Percentiles rank a stretch among this genome's conserved stretches.
These are phyloP conservation scores for Parietichytrium sp. DNA, from an alignment of 108 stramenopile species.

Conservation along the genomic window DNA sequence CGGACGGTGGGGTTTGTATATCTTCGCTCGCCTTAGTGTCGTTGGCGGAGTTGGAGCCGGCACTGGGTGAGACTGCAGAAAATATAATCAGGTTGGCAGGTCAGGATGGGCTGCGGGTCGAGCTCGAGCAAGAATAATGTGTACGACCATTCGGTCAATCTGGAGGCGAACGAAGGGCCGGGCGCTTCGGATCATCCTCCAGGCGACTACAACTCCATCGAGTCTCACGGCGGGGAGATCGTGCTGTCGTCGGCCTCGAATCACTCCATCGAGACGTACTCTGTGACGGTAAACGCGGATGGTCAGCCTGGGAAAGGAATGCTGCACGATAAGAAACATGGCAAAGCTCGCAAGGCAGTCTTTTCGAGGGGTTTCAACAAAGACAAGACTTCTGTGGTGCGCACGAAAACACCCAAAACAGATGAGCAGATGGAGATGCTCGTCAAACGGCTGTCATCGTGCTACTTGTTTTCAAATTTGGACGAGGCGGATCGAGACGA, in stretches of 20 bases:
- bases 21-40: not conserved
- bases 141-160: not conserved
- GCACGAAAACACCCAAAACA: constrained; percentile 5
- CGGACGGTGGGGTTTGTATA: too few species aligned
- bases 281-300: too few species aligned
- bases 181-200: too few species aligned
- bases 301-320: too few species aligned
- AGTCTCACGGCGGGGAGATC: not conserved
- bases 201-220: too few species aligned
- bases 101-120: constrained; percentile 37
- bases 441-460: not conserved
- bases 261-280: too few species aligned
- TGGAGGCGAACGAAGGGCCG: too few species aligned
- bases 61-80: not conserved
- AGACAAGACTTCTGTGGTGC: not conserved
- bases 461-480: constrained; percentile 22
- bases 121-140: constrained; percentile 6
- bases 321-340: too few species aligned
- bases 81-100: too few species aligned
- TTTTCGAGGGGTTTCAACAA: constrained; percentile 19
- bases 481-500: not conserved
- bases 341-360: constrained; percentile 27
- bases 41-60: not conserved
- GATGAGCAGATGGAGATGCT: not conserved
- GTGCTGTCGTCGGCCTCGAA: constrained; percentile 10